Conservation (phyloP, 345 rosid species). For the Erodium maritimum region DNA sequence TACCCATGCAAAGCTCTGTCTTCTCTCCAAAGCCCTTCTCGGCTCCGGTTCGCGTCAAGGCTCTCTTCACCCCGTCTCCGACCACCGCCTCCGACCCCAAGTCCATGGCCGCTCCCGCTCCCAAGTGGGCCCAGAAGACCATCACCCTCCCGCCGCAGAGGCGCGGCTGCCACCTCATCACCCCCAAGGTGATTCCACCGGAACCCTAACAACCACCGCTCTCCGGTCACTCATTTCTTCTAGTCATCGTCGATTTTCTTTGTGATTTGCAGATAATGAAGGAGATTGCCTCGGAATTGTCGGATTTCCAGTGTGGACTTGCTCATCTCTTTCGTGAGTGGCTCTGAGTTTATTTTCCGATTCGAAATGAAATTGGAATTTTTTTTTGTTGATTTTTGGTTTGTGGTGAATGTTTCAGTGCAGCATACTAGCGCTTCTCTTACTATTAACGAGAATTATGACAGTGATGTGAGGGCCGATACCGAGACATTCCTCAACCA, state of each 20-base stretch:
- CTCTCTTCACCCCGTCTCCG: conserved; percentile 20
- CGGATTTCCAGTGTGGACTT: conserved; percentile 79
- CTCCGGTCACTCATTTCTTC: not conserved
- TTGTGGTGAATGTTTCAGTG: conserved; percentile 22
- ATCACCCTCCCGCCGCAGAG: conserved; percentile 59
- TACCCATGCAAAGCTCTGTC: not conserved
- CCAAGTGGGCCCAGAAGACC: conserved; percentile 94
- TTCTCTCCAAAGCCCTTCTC: conserved; percentile 10
- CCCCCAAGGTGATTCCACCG: conserved; percentile 46
- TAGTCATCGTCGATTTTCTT: not conserved
- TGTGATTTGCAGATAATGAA: conserved; percentile 48
- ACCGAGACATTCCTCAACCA: conserved; percentile 88
- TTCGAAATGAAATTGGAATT: not conserved
- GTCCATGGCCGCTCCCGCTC: conserved; percentile 41
- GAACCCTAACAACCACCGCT: not conserved
- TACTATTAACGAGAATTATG: conserved; percentile 91
- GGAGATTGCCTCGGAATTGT: conserved; percentile 59
- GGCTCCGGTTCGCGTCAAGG: conserved; percentile 13
- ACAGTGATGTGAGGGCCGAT: conserved; percentile 85
- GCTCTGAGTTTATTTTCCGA: not conserved
- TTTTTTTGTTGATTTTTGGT: not conserved
- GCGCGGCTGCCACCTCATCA: conserved; percentile 92
- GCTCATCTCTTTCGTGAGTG: conserved; percentile 78
- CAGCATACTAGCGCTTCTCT: conserved; percentile 96
- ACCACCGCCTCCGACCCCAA: conserved; percentile 20